Percentiles rank a stretch among this genome's conserved stretches.
Conservation (phyloP, 345 rosid genomes). For the Pistacia atlantica region DNA sequence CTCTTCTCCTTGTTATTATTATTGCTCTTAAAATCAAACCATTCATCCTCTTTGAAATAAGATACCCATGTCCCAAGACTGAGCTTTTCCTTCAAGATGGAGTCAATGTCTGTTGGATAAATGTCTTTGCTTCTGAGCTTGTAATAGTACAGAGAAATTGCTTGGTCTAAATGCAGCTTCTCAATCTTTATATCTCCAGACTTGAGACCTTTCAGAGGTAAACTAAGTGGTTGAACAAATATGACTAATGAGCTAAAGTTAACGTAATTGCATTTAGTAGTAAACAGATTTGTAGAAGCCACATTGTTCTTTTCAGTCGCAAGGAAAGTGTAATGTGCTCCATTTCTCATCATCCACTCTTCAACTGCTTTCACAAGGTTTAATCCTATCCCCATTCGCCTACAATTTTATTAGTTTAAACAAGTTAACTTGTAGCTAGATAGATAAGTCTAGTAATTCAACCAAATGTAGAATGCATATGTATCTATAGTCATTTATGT, state of each 20-base stretch:
- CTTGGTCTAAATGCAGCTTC: slow-evolving; percentile 47
- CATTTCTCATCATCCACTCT: slow-evolving; percentile 50
- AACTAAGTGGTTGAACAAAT: slow-evolving; percentile 40
- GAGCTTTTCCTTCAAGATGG: slow-evolving; percentile 44
- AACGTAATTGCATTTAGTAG: slow-evolving; percentile 34
- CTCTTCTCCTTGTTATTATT: background rate
- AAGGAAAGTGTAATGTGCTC: slow-evolving; percentile 45
- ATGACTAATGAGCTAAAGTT: slow-evolving; percentile 35
- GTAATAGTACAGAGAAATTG: slow-evolving; percentile 44
- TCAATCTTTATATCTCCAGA: slow-evolving; percentile 35
- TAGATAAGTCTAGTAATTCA: background rate
- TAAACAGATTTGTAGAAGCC: slow-evolving; percentile 58
- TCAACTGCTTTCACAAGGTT: slow-evolving; percentile 52
- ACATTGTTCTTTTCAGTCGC: slow-evolving; percentile 52
- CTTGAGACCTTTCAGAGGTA: slow-evolving; percentile 7
- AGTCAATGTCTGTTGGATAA: slow-evolving; percentile 47
- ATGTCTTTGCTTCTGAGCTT: slow-evolving; percentile 45
- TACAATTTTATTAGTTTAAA: slow-evolving; percentile 9
- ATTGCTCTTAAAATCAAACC: slow-evolving; percentile 19
- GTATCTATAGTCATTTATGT: background rate
- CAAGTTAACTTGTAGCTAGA: background rate
- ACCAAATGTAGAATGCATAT: too few species aligned
- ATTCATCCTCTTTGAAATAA: slow-evolving; percentile 46
- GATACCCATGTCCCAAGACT: slow-evolving; percentile 61
- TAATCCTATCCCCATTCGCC: slow-evolving; percentile 63